Conservation (phyloP, 1,284 basidiomycete genomes). For the Apiotrichum domesticum region DNA sequence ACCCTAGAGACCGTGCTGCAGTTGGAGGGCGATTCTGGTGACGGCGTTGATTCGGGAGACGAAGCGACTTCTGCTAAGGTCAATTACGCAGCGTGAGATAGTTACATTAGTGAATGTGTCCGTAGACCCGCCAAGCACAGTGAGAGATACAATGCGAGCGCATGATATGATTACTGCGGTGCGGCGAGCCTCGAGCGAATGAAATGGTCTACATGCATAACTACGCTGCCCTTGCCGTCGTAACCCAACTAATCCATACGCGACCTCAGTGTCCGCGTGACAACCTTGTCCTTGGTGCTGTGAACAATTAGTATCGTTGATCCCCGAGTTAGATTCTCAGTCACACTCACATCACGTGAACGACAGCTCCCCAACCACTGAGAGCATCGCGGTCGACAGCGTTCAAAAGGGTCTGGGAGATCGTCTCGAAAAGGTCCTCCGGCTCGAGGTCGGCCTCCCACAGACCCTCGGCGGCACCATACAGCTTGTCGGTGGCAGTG, state of each 20-base stretch:
- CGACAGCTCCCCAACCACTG: slow-evolving; percentile 93
- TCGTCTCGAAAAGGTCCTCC: slow-evolving; percentile 97
- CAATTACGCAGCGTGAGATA: no score
- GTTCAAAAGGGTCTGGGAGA: slow-evolving; percentile 91
- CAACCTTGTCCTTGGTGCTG: slow-evolving; percentile 79
- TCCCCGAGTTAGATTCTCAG: background rate
- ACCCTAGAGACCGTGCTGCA: slow-evolving; percentile 1
- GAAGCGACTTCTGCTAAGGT: background rate
- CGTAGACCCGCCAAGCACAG: no score
- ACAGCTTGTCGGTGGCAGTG: slow-evolving; percentile 87
- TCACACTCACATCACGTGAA: slow-evolving; percentile 81
- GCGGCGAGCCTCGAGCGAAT: background rate
- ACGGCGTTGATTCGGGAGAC: background rate
- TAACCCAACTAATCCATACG: slow-evolving; percentile 69
- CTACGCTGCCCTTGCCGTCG: slow-evolving; percentile 6
- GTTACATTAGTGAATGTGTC: no score
- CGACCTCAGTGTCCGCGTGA: slow-evolving; percentile 76
- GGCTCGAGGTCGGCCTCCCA: slow-evolving; percentile 93
- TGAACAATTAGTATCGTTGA: slow-evolving; percentile 1
- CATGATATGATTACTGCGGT: no score
- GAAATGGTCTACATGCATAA: slow-evolving; percentile 16
- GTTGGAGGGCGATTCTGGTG: background rate
- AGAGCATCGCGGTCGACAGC: slow-evolving; percentile 94
- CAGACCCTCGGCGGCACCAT: slow-evolving; percentile 94
- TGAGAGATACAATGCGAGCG: no score